These are phyloP conservation scores for Seminavis robusta DNA, from an alignment of 108 stramenopile species.

Conservation along the genomic window DNA sequence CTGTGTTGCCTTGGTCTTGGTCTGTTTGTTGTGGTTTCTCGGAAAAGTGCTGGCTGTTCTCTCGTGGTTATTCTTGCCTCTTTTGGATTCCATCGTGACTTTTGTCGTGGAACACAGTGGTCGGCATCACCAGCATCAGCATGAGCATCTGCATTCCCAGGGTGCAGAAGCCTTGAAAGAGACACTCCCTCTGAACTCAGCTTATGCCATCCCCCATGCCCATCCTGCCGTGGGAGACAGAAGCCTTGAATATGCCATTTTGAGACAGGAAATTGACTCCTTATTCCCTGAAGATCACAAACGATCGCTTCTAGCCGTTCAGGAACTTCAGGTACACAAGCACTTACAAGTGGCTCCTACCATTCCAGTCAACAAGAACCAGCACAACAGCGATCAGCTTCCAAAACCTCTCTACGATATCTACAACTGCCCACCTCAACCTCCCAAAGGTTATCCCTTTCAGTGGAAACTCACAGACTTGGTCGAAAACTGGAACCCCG, in stretches of 20 bases:
- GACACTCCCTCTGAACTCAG: conserved; percentile 5
- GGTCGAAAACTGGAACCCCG: conserved; percentile 41
- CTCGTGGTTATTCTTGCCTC: too few relatives aligned
- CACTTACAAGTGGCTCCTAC: not conserved
- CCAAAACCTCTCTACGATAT: conserved; percentile 50
- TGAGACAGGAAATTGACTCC: conserved; percentile 50
- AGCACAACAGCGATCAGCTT: not conserved
- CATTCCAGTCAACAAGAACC: not conserved
- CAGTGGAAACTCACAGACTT: conserved; percentile 73
- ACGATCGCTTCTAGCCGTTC: conserved; percentile 21
- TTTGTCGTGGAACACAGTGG: too few relatives aligned
- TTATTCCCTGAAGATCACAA: conserved; percentile 49
- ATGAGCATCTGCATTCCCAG: too few relatives aligned
- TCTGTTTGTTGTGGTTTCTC: too few relatives aligned
- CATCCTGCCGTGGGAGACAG: conserved; percentile 62
- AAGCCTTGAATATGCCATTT: conserved; percentile 37
- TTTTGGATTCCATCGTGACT: too few relatives aligned
- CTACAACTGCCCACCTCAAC: conserved; percentile 72
- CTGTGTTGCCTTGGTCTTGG: too few relatives aligned
- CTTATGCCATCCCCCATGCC: conserved; percentile 56
- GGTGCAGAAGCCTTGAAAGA: too few relatives aligned
- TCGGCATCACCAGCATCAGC: too few relatives aligned
- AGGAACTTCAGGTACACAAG: not conserved
- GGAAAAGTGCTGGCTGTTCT: too few relatives aligned
- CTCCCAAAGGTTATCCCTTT: conserved; percentile 69